Percentiles rank a stretch among this genome's conserved stretches.
Conservation (phyloP, 23 red algal species). For the Agarophyton chilense region DNA sequence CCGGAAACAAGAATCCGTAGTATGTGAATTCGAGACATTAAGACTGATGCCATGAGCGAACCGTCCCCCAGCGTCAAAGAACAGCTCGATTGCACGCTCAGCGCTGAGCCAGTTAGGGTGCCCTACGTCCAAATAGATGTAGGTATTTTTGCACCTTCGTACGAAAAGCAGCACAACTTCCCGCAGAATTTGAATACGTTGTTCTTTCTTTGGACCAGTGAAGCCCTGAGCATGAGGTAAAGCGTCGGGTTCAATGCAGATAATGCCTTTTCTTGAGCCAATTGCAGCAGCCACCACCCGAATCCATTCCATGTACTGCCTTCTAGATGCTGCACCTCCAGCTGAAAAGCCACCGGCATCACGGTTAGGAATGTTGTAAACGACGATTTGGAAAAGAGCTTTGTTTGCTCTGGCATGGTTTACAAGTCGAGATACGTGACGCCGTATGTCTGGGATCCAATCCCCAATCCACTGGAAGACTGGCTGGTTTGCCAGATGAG, state of each 20-base stretch:
- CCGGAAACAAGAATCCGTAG: slow-evolving; percentile 36
- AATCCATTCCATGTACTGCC: slow-evolving; percentile 48
- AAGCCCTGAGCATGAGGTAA: slow-evolving; percentile 33
- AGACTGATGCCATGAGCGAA: slow-evolving; percentile 53
- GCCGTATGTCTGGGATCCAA: slow-evolving; percentile 10
- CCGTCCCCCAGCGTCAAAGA: slow-evolving; percentile 8
- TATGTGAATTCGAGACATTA: slow-evolving; percentile 49
- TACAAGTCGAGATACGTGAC: slow-evolving; percentile 2
- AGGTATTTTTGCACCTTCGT: slow-evolving; percentile 23
- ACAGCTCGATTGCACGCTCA: slow-evolving; percentile 5
- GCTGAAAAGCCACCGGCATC: slow-evolving; percentile 58
- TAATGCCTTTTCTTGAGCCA: slow-evolving; percentile 25
- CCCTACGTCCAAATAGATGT: slow-evolving; percentile 54
- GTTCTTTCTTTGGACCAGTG: background rate
- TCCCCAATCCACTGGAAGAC: slow-evolving; percentile 56
- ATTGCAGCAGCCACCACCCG: slow-evolving; percentile 17
- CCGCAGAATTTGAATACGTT: slow-evolving; percentile 24
- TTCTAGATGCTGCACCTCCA: slow-evolving; percentile 33
- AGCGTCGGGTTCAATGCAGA: slow-evolving; percentile 63
- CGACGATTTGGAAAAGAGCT: slow-evolving; percentile 36
- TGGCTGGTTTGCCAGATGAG: slow-evolving; percentile 40
- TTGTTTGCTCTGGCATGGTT: slow-evolving; percentile 51
- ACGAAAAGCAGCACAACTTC: background rate
- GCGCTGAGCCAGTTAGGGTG: slow-evolving; percentile 40
- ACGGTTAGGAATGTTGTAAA: slow-evolving; percentile 66